Evolutionary conservation across 2,329 filamentous ascomycete genomes (phyloP).

Genomic region (Hypomyces rosellus): DNA sequence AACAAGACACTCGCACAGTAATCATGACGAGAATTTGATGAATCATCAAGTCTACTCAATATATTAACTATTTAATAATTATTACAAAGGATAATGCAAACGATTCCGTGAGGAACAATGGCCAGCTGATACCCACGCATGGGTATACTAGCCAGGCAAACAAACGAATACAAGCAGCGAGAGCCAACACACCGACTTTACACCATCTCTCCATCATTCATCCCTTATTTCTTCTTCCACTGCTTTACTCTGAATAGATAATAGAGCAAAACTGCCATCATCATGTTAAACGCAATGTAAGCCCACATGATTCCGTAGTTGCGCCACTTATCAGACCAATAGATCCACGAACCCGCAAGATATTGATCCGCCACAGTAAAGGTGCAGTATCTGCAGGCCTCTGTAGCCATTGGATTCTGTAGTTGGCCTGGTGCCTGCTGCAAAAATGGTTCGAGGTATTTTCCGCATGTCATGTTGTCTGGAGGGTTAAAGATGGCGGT

Average conservation of each 20-base stretch:
- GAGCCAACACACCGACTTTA: too few species aligned
- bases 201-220: too few species aligned
- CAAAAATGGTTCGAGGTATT: constrained; percentile 57
- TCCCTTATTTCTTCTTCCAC: too few species aligned
- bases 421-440: constrained; percentile 47
- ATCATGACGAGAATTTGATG: too few species aligned
- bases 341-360: constrained; percentile 39
- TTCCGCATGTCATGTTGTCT: constrained; percentile 51
- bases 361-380: constrained; percentile 58
- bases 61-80: too few species aligned
- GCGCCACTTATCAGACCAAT: constrained; percentile 54
- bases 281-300: constrained; percentile 59
- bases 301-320: constrained; percentile 67
- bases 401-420: constrained; percentile 51
- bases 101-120: too few species aligned
- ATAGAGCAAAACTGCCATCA: constrained; percentile 53
- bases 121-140: too few species aligned
- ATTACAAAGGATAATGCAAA: too few species aligned
- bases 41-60: too few species aligned
- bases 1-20: too few species aligned
- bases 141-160: too few species aligned
- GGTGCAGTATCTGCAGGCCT: constrained; percentile 60
- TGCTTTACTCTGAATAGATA: constrained; percentile 52
- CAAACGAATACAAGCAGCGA: too few species aligned
- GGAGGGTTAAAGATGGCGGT: constrained; percentile 60